Conservation (phyloP, 2,329 filamentous ascomycete genomes). For the Fonsecaea multimorphosa region DNA sequence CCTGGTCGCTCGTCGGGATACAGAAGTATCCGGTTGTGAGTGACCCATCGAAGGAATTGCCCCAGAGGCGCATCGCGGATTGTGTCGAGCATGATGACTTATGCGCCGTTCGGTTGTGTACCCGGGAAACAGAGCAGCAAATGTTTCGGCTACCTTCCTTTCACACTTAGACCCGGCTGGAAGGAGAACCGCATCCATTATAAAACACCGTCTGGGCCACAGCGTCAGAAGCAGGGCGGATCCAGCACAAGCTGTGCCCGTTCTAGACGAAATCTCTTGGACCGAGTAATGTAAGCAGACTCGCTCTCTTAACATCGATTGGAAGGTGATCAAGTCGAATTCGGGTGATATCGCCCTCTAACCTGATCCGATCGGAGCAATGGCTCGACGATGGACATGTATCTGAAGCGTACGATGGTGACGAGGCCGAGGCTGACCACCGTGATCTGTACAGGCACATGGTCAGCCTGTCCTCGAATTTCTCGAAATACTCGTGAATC, state of each 20-base stretch:
- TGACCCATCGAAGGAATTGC: constrained; percentile 52
- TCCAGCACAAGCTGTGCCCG: not conserved
- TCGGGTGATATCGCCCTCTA: not conserved
- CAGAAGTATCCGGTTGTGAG: constrained; percentile 50
- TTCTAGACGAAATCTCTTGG: not conserved
- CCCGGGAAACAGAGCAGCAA: not conserved
- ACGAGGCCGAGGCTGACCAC: not conserved
- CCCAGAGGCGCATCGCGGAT: constrained; percentile 55
- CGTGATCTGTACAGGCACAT: not conserved
- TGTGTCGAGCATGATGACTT: constrained; percentile 22
- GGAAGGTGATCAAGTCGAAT: not conserved
- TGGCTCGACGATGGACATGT: not conserved
- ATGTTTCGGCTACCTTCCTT: not conserved
- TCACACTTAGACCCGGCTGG: not conserved
- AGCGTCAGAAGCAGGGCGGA: not conserved
- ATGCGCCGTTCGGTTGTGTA: not conserved
- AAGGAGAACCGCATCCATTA: not conserved
- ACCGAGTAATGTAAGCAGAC: not conserved
- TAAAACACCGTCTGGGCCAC: not conserved
- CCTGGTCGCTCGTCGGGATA: constrained; percentile 52
- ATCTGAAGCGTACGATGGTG: not conserved
- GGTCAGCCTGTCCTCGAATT: not conserved
- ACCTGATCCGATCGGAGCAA: not conserved
- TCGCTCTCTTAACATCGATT: not conserved
- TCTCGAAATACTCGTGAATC: not conserved